Evolutionary conservation across 1,284 basidiomycete species (phyloP).

Genomic region (Boletellus deceptivus): DNA sequence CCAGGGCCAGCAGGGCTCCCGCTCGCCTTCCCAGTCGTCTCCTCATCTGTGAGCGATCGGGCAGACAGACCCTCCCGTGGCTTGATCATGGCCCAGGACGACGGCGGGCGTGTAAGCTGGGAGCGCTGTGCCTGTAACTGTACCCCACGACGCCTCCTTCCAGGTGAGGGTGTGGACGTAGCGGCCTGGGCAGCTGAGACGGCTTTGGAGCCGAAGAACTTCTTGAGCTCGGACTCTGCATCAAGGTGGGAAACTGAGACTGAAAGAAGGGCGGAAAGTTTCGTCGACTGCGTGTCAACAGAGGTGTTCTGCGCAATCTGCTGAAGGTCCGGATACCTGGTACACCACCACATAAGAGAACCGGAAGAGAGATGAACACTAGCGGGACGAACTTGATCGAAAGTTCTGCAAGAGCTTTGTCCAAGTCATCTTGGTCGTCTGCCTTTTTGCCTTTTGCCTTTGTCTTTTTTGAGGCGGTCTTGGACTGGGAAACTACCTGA

Average conservation of each 20-base stretch:
- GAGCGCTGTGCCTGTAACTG: conserved; percentile 46
- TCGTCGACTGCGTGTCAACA: conserved; percentile 15
- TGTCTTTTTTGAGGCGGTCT: conserved; percentile 51
- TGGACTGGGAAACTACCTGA: conserved; percentile 7
- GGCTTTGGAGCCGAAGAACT: conserved; percentile 90
- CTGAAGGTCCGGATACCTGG: conserved; percentile 57
- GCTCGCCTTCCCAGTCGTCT: conserved; percentile 45
- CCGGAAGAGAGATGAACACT: neutral
- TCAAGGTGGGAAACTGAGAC: conserved; percentile 81
- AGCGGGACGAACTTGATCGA: conserved; percentile 60
- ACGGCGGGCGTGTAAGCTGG: conserved; percentile 60
- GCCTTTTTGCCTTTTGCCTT: conserved; percentile 60
- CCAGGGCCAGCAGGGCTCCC: conserved; percentile 51
- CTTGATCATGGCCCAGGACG: conserved; percentile 61
- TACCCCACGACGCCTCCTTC: conserved; percentile 31
- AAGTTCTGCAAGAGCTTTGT: conserved; percentile 79
- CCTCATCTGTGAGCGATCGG: conserved; percentile 54
- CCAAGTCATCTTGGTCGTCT: conserved; percentile 75
- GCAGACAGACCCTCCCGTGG: conserved; percentile 71
- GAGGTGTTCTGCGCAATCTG: conserved; percentile 29
- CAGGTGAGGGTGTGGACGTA: conserved; percentile 28
- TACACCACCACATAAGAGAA: conserved; percentile 3
- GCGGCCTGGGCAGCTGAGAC: conserved; percentile 55
- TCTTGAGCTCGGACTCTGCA: conserved; percentile 82
- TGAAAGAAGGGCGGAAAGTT: conserved; percentile 61